Evolutionary conservation across 345 rosid species (phyloP).

Genomic region (Zanthoxylum bungeanum): DNA sequence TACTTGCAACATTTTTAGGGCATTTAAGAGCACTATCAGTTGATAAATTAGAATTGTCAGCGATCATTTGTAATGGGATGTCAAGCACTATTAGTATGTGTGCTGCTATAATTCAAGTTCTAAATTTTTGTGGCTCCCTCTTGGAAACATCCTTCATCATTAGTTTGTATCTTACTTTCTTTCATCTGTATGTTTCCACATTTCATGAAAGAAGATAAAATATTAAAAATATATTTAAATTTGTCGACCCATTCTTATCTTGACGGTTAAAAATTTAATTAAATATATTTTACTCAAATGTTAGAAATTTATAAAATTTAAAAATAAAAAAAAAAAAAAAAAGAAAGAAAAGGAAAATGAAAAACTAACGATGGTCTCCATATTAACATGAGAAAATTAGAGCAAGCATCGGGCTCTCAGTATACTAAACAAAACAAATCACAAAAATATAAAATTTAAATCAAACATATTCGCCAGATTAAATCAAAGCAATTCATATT

Average conservation of each 20-base stretch:
- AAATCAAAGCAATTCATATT: not conserved
- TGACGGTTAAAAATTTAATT: too few species aligned
- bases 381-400: not conserved
- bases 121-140: not conserved
- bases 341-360: not conserved
- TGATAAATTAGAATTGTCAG: not conserved
- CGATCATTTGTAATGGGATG: not conserved
- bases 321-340: too few species aligned
- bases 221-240: too few species aligned
- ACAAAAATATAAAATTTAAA: too few species aligned
- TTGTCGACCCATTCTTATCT: too few species aligned
- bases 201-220: too few species aligned
- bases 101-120: not conserved
- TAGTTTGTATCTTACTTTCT: not conserved
- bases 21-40: not conserved
- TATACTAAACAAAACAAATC: not conserved
- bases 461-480: too few species aligned
- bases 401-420: not conserved
- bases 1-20: not conserved
- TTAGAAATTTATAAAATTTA: too few species aligned
- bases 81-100: not conserved
- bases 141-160: not conserved
- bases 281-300: too few species aligned
- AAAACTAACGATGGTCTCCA: not conserved
- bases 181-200: not conserved